Base-by-base conservation (phyloP, 192 early-diverging fungal genomes). In the Coemansia sp. region DNA sequence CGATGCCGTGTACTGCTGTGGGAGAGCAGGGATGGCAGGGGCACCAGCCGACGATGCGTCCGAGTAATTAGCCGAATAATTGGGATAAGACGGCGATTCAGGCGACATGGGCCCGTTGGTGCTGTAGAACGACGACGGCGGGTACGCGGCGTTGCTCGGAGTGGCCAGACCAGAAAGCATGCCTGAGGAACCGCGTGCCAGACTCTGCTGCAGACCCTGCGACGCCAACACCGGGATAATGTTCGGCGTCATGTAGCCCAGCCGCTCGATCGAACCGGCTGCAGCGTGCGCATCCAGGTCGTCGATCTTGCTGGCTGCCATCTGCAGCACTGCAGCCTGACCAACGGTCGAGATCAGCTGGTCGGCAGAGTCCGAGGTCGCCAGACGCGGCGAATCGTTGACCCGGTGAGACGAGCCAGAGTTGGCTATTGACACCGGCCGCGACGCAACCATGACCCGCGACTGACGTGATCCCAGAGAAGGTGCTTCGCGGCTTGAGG, bases 211-310 rank as follows among this genome's bases (percentile, higher is more conserved):
- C 48, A 69, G 61, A 50, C 72, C 68, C 68, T 79, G 71, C 22
- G 69, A 69, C 7, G 79, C 79, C 34, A 82, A 64, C 20, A 71
- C 57, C 1, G 79, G 73, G 11, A 76, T 71, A 31, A 80, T 80
- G 18, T 79, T 74, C 18, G 83, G 83, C 45, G 83, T 80, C 72
- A 84, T 69, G 55, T 84, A 84, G 2, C 83, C 83, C 2, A 84
- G 69, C 12, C 71, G 65, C 71, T 84, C 83, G 25, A 80, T 73
- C 2, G 74, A 79, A 0, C 72, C 74, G 16, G 78, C 73, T 2
- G 73, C 73, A 0, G 73, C 78, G 29, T 69, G 77, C 12, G 77
- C 77, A 14, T 74, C 69, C 6, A 58, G 16, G 28, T 74, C 77
- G 18, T 73, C 77, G 12, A 68, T 48, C n/a, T 67, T 45, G 29